Percentiles rank a stretch among this genome's conserved stretches.
Conservation (phyloP, 2,329 filamentous ascomycete species). For the Cercospora brassicicola region DNA sequence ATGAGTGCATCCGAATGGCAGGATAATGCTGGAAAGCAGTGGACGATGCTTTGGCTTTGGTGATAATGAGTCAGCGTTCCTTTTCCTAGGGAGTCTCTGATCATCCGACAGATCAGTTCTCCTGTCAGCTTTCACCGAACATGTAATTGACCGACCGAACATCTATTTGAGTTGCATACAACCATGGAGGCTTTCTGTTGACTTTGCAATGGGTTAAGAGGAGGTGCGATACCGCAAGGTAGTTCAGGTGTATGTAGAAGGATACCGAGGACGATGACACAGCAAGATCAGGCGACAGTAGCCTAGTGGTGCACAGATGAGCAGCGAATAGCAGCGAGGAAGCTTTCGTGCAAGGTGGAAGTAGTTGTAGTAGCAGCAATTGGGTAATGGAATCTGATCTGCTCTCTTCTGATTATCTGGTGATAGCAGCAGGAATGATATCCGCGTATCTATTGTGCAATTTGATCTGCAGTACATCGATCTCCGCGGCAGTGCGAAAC, state of each 20-base stretch:
- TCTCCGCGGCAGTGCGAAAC: not conserved
- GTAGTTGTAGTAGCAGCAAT: not conserved
- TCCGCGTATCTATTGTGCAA: not conserved
- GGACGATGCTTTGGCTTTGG: constrained; percentile 26
- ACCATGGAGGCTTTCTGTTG: not conserved
- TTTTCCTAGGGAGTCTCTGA: not conserved
- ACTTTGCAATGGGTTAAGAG: not conserved
- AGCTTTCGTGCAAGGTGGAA: not conserved
- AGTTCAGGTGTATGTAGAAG: not conserved
- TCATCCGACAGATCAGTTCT: not conserved
- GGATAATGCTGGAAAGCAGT: constrained; percentile 24
- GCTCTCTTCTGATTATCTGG: not conserved
- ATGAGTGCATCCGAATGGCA: constrained; percentile 14
- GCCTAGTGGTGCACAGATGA: not conserved
- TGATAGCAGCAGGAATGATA: not conserved
- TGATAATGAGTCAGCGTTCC: not conserved
- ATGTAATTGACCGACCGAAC: not conserved
- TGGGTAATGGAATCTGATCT: constrained; percentile 1
- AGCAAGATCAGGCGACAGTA: not conserved
- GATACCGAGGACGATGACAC: not conserved
- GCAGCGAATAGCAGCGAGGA: not conserved
- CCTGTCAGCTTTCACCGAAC: not conserved
- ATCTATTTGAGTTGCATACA: not conserved
- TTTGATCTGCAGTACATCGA: not conserved
- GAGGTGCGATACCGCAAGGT: not conserved